phyloP scores from a whole-genome alignment of 345 rosid genomes.

The Ceriops decandra region DNA sequence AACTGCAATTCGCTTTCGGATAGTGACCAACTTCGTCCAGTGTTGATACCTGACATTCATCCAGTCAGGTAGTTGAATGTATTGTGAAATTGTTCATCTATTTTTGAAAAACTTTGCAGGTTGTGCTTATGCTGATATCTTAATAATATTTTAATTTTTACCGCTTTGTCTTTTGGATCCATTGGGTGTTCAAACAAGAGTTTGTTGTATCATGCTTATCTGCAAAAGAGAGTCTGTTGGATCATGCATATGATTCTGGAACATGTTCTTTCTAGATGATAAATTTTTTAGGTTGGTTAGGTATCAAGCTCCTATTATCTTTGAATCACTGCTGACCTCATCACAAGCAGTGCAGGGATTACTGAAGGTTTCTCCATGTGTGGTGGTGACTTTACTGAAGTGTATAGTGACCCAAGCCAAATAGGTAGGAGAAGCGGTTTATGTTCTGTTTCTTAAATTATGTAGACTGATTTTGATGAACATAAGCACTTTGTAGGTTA shows the following conservation, averaged over 20 bases:
- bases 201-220: too few relatives aligned
- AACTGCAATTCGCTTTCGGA: conserved; percentile 93
- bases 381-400: conserved; percentile 98
- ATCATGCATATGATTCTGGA: too few relatives aligned
- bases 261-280: too few relatives aligned
- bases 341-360: conserved; percentile 81
- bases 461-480: neutral
- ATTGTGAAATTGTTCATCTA: neutral
- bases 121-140: neutral
- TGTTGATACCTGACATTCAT: conserved; percentile 79
- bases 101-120: conserved; percentile 4
- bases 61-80: conserved; percentile 69
- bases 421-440: conserved; percentile 46
- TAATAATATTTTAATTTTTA: neutral
- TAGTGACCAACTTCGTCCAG: conserved; percentile 79
- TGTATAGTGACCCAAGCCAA: conserved; percentile 76
- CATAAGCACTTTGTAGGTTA: neutral
- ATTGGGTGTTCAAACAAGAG: too few relatives aligned
- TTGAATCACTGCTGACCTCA: conserved; percentile 5
- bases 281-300: too few relatives aligned
- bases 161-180: too few relatives aligned
- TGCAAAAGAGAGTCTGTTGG: too few relatives aligned
- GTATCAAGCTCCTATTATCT: neutral
- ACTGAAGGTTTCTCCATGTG: conserved; percentile 99
- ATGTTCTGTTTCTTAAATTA: neutral